Evolutionary conservation across 306 rosid genomes (phyloP), one percentile per base, ranked within the genome.

Genomic region (Lupinus albus): DNA sequence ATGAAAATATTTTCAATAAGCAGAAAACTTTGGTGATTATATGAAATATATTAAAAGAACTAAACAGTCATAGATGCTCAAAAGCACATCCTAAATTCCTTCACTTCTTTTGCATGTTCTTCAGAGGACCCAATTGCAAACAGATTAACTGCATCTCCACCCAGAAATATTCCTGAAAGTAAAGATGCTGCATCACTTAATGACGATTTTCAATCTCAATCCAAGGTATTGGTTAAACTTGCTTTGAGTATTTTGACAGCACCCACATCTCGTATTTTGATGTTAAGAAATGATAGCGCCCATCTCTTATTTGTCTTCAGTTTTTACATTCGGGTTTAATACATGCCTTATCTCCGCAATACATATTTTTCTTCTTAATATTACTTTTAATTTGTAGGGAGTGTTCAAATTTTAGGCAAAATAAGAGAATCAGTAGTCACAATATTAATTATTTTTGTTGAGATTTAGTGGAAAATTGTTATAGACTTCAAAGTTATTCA

Each of bases 81-180:
- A 44, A 20, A 55, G 45, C 38, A 28, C 15, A 32, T 53, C 72
- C 35, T 61, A 30, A 63, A 69, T 53, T 67, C 16, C 72, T 16
- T 68, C 36, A 28, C 55, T 48, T 60, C 48, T 64, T 68, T 72
- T 64, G 49, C 75, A 56, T 79, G 53, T 60, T 83, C 56, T 57
- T 60, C 78, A 92, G 98, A 83, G 72, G 98, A 92, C 67, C 90
- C 98, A 13, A 87, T 93, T 74, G 85, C 92, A 61, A 84, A 83
- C 82, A 88, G 94, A 73, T 59, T 81, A 78, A 78, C 71, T 58
- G 78, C 84, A 55, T 45, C 84, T 80, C 82, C 91, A 10, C 71
- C 85, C n/a, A 79, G 86, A 55, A 82, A 79, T 76, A 72, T 82
- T 64, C 79, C 85, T 20, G 83, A 80, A 86, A 85, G 78, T 71